phyloP scores from a whole-genome alignment of 495 filamentous ascomycete species.

The Sphaerosporella brunnea region DNA sequence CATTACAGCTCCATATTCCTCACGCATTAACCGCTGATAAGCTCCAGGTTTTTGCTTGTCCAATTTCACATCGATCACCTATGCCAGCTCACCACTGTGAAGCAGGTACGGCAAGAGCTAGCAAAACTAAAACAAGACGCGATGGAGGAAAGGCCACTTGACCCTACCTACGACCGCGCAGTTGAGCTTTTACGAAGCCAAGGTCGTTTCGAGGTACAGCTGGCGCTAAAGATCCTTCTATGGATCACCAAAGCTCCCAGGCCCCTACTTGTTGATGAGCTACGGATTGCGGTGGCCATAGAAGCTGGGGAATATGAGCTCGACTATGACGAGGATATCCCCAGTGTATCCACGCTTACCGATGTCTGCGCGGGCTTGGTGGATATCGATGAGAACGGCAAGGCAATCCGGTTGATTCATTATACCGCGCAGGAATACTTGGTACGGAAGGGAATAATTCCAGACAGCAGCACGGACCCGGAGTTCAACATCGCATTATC shows the following conservation, averaged over 20 bases:
- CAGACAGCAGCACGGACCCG: not conserved
- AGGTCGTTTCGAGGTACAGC: not conserved
- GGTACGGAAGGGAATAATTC: not conserved
- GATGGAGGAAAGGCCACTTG: not conserved
- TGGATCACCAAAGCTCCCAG: not conserved
- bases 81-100: not conserved
- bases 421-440: conserved; percentile 25
- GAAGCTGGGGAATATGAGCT: not conserved
- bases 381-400: conserved; percentile 14
- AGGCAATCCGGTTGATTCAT: conserved; percentile 18
- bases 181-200: not conserved
- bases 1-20: too few relatives aligned
- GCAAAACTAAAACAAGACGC: not conserved
- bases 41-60: not conserved
- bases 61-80: not conserved
- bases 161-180: not conserved
- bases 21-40: too few relatives aligned
- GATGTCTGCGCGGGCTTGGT: conserved; percentile 21
- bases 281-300: conserved; percentile 2
- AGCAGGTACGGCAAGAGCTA: not conserved
- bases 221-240: not conserved
- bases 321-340: conserved; percentile 9
- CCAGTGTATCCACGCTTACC: conserved; percentile 11
- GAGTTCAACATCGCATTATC: not conserved
- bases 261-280: not conserved